Conservation (phyloP, 192 early-diverging fungal genomes). For the Haplosporangium gracile region DNA sequence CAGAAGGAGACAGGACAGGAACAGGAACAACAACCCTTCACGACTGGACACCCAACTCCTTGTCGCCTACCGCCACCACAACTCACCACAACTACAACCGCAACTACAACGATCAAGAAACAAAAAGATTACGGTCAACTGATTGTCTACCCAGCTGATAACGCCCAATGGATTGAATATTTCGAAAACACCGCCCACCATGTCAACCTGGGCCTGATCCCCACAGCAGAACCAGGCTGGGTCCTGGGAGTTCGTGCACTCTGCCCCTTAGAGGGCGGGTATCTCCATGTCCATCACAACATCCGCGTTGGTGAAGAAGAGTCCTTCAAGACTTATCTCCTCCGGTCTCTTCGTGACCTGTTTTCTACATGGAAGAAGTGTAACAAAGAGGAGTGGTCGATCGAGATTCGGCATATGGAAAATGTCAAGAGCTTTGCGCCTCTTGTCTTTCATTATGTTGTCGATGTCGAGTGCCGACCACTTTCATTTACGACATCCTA, state of each 20-base stretch:
- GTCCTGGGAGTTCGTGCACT: constrained; percentile 48
- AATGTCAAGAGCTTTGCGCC: constrained; percentile 60
- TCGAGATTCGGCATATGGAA: constrained; percentile 46
- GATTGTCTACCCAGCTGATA: constrained; percentile 55
- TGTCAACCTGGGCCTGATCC: constrained; percentile 56
- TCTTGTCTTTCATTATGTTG: constrained; percentile 52
- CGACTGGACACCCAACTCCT: background rate
- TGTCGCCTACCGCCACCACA: background rate
- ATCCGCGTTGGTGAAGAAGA: constrained; percentile 45
- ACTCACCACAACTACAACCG: background rate
- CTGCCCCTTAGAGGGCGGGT: constrained; percentile 45
- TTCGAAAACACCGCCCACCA: constrained; percentile 57
- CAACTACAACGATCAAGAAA: constrained; percentile 4
- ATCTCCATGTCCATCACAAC: constrained; percentile 55
- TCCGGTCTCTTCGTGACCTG: constrained; percentile 15
- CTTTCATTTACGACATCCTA: background rate
- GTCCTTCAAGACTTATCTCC: constrained; percentile 32
- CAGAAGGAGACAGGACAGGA: background rate
- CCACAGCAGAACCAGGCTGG: constrained; percentile 56
- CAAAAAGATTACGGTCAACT: constrained; percentile 21
- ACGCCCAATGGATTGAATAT: constrained; percentile 44
- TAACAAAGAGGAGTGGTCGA: constrained; percentile 9
- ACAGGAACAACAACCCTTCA: background rate
- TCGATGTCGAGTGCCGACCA: constrained; percentile 53
- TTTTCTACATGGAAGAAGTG: constrained; percentile 27